Evolutionary conservation across 1,284 basidiomycete genomes (phyloP), one percentile per base, ranked within the genome.

Genomic region (Takashimella tepidaria): DNA sequence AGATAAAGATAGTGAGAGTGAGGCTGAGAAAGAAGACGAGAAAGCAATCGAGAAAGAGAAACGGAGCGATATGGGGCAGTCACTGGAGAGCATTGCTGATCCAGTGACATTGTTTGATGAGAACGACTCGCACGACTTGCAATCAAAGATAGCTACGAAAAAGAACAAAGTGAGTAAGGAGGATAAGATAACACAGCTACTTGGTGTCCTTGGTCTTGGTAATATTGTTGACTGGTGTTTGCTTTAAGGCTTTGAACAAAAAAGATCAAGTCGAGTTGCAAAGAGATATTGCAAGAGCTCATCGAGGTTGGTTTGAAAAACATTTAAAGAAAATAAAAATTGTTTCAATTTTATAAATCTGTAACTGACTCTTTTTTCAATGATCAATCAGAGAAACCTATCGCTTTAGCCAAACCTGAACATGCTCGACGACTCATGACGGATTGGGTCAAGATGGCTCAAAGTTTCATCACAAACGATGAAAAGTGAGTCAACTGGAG

Each of bases 391-490:
- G 13, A n/a, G n/a, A 43, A 16, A 22, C 42, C 16, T 43, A 16
- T 43, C 21, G 42, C 16, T 8, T 10, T 43, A 8, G 42, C 8
- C 16, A n/a, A 16, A 8, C 42, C 64, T 0, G 53, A 62, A 23
- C 37, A 51, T 1, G 44, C 53, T 16, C 49, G 31, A 4, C 45
- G 61, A 13, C 68, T 67, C 0, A 62, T 72, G n/a, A 53, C 56
- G 5, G 23, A 52, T 4, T 69, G 62, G 62, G 21, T 68, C 13
- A 19, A 50, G 10, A 57, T 49, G 23, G 64, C 62, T 20, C 47
- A 27, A 5, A 24, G 50, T 0, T 52, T 52, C 3, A 21, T 50
- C 3, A n/a, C 6, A 8, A 13, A 13, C 10, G 26, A 41, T 19
- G 44, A 22, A 46, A 8, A 45, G n/a, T 23, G 45, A 3, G 41